Evolutionary conservation across 73 alveolate genomes (phyloP).

Genomic region (Paramecium tetraurelia): DNA sequence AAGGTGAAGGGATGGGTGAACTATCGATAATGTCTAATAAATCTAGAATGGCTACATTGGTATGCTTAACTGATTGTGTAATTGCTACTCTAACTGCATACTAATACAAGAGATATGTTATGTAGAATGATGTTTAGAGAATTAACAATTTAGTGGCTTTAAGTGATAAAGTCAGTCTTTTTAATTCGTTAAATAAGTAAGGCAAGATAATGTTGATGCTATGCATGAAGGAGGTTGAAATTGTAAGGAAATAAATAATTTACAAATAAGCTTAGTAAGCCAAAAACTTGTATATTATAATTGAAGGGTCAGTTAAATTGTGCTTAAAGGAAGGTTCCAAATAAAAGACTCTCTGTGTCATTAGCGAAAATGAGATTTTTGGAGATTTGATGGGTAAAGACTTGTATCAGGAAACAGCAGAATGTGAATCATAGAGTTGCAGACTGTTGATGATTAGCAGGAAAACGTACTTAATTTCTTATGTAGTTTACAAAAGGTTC

Average conservation of each 20-base stretch:
- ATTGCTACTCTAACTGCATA: neutral
- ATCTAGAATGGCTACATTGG: neutral
- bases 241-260: slow-evolving; percentile 27
- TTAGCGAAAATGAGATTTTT: neutral
- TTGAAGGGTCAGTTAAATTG: neutral
- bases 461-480: neutral
- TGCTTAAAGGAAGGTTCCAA: neutral
- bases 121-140: neutral
- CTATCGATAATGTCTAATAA: neutral
- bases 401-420: neutral
- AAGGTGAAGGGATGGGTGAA: neutral
- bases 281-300: slow-evolving; percentile 37
- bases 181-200: neutral
- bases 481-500: neutral
- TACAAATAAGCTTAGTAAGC: neutral
- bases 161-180: neutral
- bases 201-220: neutral
- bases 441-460: neutral
- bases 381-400: slow-evolving; percentile 11
- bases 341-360: neutral
- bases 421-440: neutral
- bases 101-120: neutral
- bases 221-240: neutral
- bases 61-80: neutral
- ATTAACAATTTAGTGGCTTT: neutral